These are phyloP conservation scores for Hyphopichia wangnamkhiaoensis DNA, from an alignment of 1,139 yeast genomes.

Conservation along the genomic window DNA sequence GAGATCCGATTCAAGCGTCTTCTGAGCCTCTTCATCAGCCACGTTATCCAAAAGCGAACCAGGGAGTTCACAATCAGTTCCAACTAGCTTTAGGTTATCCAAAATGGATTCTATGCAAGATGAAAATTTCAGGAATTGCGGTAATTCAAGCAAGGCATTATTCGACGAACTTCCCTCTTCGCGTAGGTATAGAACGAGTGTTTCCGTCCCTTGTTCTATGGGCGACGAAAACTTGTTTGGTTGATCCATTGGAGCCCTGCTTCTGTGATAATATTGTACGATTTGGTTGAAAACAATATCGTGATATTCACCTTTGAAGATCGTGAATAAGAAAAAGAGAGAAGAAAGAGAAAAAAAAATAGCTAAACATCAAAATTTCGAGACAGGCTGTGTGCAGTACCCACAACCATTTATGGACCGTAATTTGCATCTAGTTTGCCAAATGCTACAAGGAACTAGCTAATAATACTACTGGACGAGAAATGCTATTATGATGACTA, in stretches of 20 bases:
- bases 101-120: neutral
- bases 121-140: constrained; percentile 1
- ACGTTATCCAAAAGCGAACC: neutral
- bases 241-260: too few species aligned
- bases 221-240: neutral
- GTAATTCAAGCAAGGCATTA: neutral
- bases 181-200: neutral
- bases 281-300: too few species aligned
- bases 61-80: neutral
- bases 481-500: too few species aligned
- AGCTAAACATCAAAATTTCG: too few species aligned
- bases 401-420: too few species aligned
- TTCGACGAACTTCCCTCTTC: neutral
- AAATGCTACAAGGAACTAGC: too few species aligned
- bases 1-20: constrained; percentile 9
- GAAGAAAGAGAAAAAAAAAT: too few species aligned
- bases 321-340: too few species aligned
- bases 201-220: neutral
- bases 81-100: neutral
- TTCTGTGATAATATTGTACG: too few species aligned
- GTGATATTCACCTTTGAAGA: too few species aligned
- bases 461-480: too few species aligned
- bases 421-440: neutral
- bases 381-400: too few species aligned
- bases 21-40: constrained; percentile 9